Evolutionary conservation across 495 filamentous ascomycete species (phyloP).

Genomic region (Bacidia rubella): DNA sequence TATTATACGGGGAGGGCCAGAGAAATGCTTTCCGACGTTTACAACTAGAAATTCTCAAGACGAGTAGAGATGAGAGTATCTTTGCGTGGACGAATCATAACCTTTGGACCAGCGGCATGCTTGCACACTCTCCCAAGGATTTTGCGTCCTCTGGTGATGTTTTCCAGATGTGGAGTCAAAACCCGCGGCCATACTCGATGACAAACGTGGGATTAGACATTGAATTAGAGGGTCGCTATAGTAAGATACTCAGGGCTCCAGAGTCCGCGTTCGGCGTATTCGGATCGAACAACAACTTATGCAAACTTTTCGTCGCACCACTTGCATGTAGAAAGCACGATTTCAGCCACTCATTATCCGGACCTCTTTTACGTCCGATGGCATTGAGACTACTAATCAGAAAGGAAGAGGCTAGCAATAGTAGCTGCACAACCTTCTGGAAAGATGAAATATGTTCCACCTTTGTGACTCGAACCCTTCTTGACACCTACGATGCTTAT

Average conservation of each 20-base stretch:
- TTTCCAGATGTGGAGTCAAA: neutral
- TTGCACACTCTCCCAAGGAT: constrained; percentile 9
- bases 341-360: too few species aligned
- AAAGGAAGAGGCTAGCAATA: neutral
- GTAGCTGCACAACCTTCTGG: neutral
- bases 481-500: neutral
- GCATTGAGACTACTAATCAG: neutral
- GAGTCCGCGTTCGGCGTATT: neutral
- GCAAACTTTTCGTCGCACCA: neutral
- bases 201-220: neutral
- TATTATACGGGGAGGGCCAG: constrained; percentile 14
- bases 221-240: neutral
- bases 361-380: too few species aligned
- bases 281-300: neutral
- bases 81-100: constrained; percentile 13
- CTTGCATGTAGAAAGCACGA: neutral
- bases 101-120: constrained; percentile 5
- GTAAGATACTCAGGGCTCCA: too few species aligned
- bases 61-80: constrained; percentile 8
- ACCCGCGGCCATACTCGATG: neutral
- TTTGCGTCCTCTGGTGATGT: constrained; percentile 13
- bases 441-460: neutral
- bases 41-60: constrained; percentile 14
- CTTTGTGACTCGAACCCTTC: neutral
- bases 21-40: constrained; percentile 8